Percentiles rank a stretch among this genome's conserved stretches.
phyloP scores from a whole-genome alignment of 257 asterid species.

The Schizonepeta tenuifolia region DNA sequence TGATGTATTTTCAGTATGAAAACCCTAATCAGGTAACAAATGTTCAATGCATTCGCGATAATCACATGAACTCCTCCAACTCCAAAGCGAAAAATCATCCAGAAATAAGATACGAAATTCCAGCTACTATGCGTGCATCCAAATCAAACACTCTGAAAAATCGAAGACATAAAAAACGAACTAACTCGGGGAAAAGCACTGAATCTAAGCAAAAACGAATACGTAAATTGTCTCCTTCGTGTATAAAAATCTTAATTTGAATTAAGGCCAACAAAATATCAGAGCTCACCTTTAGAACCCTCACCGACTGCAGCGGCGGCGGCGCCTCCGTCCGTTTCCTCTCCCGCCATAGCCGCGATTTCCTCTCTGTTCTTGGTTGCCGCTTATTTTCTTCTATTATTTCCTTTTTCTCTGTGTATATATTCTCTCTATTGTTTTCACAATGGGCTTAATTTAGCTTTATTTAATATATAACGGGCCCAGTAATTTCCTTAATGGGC shows the following conservation, averaged over 20 bases:
- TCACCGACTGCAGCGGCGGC: conserved; percentile 24
- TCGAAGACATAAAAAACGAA: neutral
- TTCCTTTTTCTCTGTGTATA: neutral
- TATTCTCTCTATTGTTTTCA: neutral
- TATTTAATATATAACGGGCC: neutral
- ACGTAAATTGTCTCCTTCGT: neutral
- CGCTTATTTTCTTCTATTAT: neutral
- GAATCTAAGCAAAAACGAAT: neutral
- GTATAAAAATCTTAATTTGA: neutral
- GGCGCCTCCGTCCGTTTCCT: conserved; percentile 38
- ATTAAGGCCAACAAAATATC: neutral
- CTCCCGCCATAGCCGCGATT: conserved; percentile 34
- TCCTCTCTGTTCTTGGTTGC: neutral
- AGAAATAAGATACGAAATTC: neutral
- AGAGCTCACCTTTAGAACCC: conserved; percentile 30
- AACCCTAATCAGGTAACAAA: conserved; percentile 2
- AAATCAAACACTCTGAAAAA: neutral
- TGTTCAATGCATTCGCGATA: neutral
- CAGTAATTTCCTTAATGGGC: neutral
- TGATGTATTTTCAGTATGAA: conserved; percentile 2
- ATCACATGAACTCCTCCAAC: neutral
- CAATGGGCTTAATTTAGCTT: conserved; percentile 18
- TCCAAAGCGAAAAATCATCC: neutral
- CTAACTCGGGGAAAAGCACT: neutral
- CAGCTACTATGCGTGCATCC: conserved; percentile 2